phyloP scores from a whole-genome alignment of 2,329 filamentous ascomycete species.

The Gremmenia infestans region DNA sequence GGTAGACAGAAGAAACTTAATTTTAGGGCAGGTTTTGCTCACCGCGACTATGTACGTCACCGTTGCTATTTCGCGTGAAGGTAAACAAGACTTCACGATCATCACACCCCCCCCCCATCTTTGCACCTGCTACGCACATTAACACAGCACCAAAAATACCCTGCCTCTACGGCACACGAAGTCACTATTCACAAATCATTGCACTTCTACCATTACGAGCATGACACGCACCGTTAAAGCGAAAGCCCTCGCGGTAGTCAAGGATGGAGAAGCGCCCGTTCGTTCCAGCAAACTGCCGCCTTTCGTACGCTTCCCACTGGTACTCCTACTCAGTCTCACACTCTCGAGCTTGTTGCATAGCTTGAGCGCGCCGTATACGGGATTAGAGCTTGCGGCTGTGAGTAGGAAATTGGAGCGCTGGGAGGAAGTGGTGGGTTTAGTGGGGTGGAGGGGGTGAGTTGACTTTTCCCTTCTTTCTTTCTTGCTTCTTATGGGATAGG shows the following conservation, averaged over 20 bases:
- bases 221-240: neutral
- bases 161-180: no score
- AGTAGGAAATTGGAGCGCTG: conserved; percentile 59
- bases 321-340: conserved; percentile 51
- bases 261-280: conserved; percentile 14
- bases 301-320: conserved; percentile 47
- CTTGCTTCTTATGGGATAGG: conserved; percentile 30
- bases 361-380: conserved; percentile 44
- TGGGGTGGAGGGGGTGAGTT: conserved; percentile 52
- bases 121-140: no score
- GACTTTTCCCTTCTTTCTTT: neutral
- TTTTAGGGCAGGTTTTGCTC: neutral
- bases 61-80: neutral
- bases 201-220: neutral
- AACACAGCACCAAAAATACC: neutral
- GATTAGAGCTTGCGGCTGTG: conserved; percentile 52
- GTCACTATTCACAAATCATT: no score
- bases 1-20: neutral
- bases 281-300: conserved; percentile 35
- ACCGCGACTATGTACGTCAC: neutral
- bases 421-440: conserved; percentile 52
- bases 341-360: conserved; percentile 63
- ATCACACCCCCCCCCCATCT: neutral
- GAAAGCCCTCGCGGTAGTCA: conserved; percentile 7
- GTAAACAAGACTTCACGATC: neutral